Evolutionary conservation across 495 filamentous ascomycete genomes (phyloP).

Genomic region (Polyplosphaeria fusca): DNA sequence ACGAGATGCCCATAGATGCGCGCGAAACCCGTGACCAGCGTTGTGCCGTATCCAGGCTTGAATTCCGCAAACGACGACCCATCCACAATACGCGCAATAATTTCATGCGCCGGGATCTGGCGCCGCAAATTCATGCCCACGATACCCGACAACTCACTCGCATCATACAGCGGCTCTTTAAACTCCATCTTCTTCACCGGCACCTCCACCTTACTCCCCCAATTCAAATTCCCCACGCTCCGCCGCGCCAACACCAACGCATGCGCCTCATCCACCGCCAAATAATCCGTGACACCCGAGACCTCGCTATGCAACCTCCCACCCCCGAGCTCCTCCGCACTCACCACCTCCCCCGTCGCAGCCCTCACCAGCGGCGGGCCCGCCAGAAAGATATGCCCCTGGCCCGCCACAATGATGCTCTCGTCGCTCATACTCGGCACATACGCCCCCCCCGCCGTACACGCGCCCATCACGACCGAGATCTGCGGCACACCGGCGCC

Average conservation of each 20-base stretch:
- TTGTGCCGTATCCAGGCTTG: constrained; percentile 87
- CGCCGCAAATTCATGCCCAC: constrained; percentile 83
- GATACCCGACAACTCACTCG: constrained; percentile 79
- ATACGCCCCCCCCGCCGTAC: constrained; percentile 92
- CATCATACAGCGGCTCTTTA: constrained; percentile 75
- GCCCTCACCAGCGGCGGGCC: constrained; percentile 95
- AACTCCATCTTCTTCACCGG: constrained; percentile 12
- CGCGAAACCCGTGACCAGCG: constrained; percentile 90
- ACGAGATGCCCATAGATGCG: constrained; percentile 86
- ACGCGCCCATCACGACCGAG: constrained; percentile 96
- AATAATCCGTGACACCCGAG: constrained; percentile 93
- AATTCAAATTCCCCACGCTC: constrained; percentile 85
- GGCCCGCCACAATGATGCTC: constrained; percentile 90
- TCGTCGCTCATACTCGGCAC: constrained; percentile 97
- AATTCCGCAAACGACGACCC: constrained; percentile 88
- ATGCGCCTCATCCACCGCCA: constrained; percentile 92
- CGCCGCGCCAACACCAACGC: constrained; percentile 83
- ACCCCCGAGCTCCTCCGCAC: constrained; percentile 88
- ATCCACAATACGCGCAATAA: constrained; percentile 93
- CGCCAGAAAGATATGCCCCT: constrained; percentile 94
- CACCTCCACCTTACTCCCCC: constrained; percentile 48
- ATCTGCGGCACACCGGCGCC: constrained; percentile 86
- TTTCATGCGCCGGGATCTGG: constrained; percentile 79
- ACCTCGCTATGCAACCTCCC: constrained; percentile 88
- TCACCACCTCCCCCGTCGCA: constrained; percentile 90